A percentile compares a stretch with the other conserved stretches of the same genome.
Evolutionary conservation across 2,329 filamentous ascomycete genomes (phyloP).

Genomic region (Sporothrix dimorphospora): DNA sequence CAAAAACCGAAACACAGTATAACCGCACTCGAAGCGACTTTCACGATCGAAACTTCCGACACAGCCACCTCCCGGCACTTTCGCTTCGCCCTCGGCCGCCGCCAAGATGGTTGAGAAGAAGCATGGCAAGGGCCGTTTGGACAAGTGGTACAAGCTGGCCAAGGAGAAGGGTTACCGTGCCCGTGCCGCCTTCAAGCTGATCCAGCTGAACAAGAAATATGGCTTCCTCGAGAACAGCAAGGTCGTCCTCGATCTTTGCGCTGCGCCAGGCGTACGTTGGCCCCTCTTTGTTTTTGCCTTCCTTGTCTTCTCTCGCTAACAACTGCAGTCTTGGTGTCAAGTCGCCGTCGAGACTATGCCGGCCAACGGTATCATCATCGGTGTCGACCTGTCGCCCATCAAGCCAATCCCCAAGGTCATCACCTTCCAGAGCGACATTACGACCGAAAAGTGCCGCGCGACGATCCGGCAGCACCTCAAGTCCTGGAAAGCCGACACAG

Average conservation of each 20-base stretch:
- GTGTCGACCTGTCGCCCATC: conserved; percentile 92
- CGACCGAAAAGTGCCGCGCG: conserved; percentile 90
- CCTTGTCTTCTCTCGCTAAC: conserved; percentile 12
- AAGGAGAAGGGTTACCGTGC: conserved; percentile 98
- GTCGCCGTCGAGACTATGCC: conserved; percentile 97
- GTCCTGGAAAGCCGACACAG: conserved; percentile 93
- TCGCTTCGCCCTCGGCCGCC: conserved; percentile 14
- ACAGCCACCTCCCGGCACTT: background rate
- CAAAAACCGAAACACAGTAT: background rate
- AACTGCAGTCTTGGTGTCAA: conserved; percentile 82
- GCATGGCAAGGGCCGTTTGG: conserved; percentile 95
- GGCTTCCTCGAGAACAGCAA: conserved; percentile 96
- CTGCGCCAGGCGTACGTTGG: conserved; percentile 79
- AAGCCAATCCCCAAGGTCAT: conserved; percentile 94
- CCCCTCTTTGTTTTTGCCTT: background rate
- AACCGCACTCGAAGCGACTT: background rate
- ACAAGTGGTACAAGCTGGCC: conserved; percentile 98
- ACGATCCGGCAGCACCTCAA: conserved; percentile 90
- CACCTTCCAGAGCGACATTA: conserved; percentile 97
- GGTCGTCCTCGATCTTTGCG: conserved; percentile 95
- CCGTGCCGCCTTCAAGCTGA: conserved; percentile 94
- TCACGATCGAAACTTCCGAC: too few relatives aligned
- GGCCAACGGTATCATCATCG: conserved; percentile 83
- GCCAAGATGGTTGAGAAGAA: conserved; percentile 97
- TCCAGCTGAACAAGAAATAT: conserved; percentile 99